phyloP scores from a whole-genome alignment of 1,284 basidiomycete genomes.

The Cutaneotrichosporon dermatis region DNA sequence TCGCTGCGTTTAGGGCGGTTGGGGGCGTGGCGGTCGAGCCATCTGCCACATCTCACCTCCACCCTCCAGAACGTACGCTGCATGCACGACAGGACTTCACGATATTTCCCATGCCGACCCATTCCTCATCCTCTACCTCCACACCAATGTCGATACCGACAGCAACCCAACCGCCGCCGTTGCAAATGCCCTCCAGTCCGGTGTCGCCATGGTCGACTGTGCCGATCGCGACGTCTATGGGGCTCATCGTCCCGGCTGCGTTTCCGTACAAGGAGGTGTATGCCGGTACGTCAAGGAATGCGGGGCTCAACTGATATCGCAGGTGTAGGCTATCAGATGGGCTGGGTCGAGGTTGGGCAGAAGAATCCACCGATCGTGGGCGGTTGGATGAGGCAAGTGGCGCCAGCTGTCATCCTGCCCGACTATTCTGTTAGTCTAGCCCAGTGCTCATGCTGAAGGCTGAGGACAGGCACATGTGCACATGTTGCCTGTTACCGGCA shows the following conservation, averaged over 20 bases:
- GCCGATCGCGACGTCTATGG: conserved; percentile 35
- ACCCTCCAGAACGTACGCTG: too few relatives aligned
- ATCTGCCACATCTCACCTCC: too few relatives aligned
- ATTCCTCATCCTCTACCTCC: too few relatives aligned
- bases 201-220: conserved; percentile 16
- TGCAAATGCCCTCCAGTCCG: too few relatives aligned
- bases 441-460: not conserved
- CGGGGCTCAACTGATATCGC: too few relatives aligned
- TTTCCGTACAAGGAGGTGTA: conserved; percentile 35
- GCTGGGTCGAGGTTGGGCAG: conserved; percentile 41
- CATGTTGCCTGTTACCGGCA: conserved; percentile 31
- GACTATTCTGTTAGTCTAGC: conserved; percentile 28
- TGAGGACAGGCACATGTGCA: conserved; percentile 31
- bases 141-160: too few relatives aligned
- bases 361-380: conserved; percentile 33
- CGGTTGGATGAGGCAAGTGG: conserved; percentile 41
- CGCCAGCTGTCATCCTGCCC: conserved; percentile 38
- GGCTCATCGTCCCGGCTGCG: conserved; percentile 43
- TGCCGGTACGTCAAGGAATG: conserved; percentile 25
- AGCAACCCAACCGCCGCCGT: too few relatives aligned
- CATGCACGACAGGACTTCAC: too few relatives aligned
- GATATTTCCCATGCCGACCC: too few relatives aligned
- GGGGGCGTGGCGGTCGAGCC: too few relatives aligned
- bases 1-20: too few relatives aligned
- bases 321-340: conserved; percentile 34